Evolutionary conservation across 2,329 filamentous ascomycete species (phyloP).

Genomic region (Microdochium paspali): DNA sequence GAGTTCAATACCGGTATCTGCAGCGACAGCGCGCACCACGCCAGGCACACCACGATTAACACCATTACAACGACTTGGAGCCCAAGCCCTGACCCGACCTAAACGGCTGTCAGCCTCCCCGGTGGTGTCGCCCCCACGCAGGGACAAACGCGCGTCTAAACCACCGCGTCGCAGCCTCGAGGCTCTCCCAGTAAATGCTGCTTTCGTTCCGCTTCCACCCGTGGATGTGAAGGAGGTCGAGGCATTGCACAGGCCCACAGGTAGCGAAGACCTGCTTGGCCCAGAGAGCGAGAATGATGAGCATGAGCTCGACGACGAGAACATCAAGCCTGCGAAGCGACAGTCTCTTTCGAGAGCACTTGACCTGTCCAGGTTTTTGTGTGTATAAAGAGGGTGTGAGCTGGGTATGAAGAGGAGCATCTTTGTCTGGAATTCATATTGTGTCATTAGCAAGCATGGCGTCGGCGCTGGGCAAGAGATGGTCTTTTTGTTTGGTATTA

Average conservation of each 20-base stretch:
- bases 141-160: neutral
- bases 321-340: constrained; percentile 5
- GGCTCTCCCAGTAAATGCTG: constrained; percentile 37
- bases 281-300: constrained; percentile 35
- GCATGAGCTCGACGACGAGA: constrained; percentile 11
- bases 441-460: neutral
- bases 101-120: constrained; percentile 12
- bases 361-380: constrained; percentile 40
- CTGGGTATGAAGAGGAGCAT: neutral
- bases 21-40: constrained; percentile 31
- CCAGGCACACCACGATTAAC: constrained; percentile 32
- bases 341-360: constrained; percentile 22
- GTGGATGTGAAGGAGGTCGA: constrained; percentile 44
- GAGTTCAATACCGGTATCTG: constrained; percentile 13
- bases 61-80: constrained; percentile 43
- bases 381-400: neutral
- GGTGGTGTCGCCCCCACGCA: neutral
- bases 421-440: neutral
- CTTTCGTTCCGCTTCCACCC: constrained; percentile 44
- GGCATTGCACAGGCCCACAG: constrained; percentile 34
- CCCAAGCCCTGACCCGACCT: constrained; percentile 28
- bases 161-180: constrained; percentile 15
- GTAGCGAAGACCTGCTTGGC: constrained; percentile 49
- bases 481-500: neutral
- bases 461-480: neutral